Evolutionary conservation across 305 asterid genomes (phyloP).

Genomic region (Fraxinus latifolia): DNA sequence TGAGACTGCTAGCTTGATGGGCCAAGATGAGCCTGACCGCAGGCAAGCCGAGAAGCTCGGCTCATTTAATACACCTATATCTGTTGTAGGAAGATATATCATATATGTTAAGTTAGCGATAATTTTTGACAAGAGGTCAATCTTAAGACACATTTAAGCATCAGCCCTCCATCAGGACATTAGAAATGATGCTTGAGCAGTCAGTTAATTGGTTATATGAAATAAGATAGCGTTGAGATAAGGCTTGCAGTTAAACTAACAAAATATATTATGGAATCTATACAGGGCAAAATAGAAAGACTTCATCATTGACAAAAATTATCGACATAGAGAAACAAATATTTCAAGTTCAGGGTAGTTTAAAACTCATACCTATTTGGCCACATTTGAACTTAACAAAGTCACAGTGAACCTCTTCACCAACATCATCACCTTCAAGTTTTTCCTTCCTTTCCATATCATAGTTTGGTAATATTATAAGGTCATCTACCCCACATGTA

Average conservation of each 20-base stretch:
- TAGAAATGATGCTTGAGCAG: not conserved
- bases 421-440: conserved; percentile 93
- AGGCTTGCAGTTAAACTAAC: conserved; percentile 12
- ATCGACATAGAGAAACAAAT: conserved; percentile 5
- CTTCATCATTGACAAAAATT: not conserved
- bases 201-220: not conserved
- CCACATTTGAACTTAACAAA: conserved; percentile 82
- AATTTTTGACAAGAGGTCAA: not conserved
- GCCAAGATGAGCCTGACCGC: not conserved
- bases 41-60: not conserved
- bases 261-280: not conserved
- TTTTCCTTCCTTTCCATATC: conserved; percentile 77
- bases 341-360: not conserved
- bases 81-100: not conserved
- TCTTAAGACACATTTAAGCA: not conserved
- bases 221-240: not conserved
- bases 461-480: conserved; percentile 68
- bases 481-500: conserved; percentile 97
- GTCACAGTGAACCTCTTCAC: conserved; percentile 91
- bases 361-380: conserved; percentile 58
- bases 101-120: not conserved
- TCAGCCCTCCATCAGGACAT: conserved; percentile 4
- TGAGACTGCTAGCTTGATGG: not conserved
- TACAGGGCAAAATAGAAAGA: not conserved
- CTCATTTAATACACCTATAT: not conserved